Conservation (phyloP, 2,329 filamentous ascomycete species). For the Sporothrix protearum region DNA sequence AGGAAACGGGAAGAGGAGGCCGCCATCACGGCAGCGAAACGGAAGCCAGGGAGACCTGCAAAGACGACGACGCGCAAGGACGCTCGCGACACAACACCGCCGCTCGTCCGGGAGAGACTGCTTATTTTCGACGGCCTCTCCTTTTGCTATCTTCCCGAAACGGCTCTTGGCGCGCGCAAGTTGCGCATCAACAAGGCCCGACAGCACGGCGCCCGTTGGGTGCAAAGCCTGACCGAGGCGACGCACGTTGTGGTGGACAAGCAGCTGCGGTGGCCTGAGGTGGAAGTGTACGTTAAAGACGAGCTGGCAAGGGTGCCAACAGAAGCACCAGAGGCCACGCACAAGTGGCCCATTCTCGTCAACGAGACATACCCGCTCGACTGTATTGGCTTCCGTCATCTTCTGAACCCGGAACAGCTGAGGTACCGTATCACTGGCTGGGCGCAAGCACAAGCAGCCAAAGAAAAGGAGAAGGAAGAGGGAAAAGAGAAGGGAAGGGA, state of each 20-base stretch:
- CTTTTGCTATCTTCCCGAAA: conserved; percentile 78
- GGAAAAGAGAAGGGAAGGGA: neutral
- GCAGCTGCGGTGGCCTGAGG: conserved; percentile 58
- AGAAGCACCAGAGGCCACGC: conserved; percentile 7
- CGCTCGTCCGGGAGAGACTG: conserved; percentile 48
- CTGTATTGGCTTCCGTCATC: conserved; percentile 55
- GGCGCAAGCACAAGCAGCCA: conserved; percentile 28
- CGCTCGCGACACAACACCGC: conserved; percentile 27
- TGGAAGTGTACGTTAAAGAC: conserved; percentile 43
- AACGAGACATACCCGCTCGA: conserved; percentile 67
- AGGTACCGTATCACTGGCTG: conserved; percentile 59
- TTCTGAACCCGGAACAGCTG: conserved; percentile 57
- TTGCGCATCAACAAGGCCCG: conserved; percentile 70
- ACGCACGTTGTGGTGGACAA: conserved; percentile 81
- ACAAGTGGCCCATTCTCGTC: conserved; percentile 49
- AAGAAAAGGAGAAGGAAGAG: neutral
- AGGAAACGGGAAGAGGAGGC: neutral
- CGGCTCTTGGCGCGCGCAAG: conserved; percentile 66
- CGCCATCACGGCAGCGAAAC: neutral
- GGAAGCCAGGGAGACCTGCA: neutral
- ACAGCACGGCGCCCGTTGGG: conserved; percentile 72
- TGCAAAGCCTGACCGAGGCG: conserved; percentile 54
- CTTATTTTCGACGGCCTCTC: conserved; percentile 59
- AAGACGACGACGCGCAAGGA: neutral
- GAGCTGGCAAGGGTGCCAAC: conserved; percentile 44